phyloP scores from a whole-genome alignment of 495 filamentous ascomycete species.

The Xylaria venustula region DNA sequence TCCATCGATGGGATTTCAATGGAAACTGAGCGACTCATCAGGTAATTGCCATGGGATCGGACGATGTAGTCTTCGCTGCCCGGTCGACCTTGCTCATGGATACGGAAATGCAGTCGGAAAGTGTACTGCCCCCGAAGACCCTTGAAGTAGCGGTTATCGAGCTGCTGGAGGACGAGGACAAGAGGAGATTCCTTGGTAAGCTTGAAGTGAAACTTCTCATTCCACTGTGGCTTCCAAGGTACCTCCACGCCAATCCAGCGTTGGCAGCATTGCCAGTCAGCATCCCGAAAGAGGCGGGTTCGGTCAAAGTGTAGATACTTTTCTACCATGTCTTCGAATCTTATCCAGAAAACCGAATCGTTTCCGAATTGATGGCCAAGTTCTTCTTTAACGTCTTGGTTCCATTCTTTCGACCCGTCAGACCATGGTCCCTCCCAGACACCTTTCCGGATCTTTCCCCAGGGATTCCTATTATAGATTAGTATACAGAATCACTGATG shows the following conservation, averaged over 20 bases:
- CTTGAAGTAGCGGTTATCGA: conserved; percentile 84
- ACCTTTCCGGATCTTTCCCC: conserved; percentile 66
- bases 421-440: conserved; percentile 88
- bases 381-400: conserved; percentile 76
- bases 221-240: conserved; percentile 85
- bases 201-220: conserved; percentile 79
- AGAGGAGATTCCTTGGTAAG: conserved; percentile 67
- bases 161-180: conserved; percentile 82
- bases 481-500: background rate
- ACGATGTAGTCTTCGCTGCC: conserved; percentile 85
- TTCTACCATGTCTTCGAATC: conserved; percentile 78
- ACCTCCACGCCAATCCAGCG: conserved; percentile 86
- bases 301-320: conserved; percentile 84
- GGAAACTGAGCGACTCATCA: conserved; percentile 50
- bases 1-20: conserved; percentile 59
- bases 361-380: conserved; percentile 87
- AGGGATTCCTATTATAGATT: conserved; percentile 62
- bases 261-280: conserved; percentile 79
- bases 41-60: conserved; percentile 72
- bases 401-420: conserved; percentile 95
- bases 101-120: conserved; percentile 83
- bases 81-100: conserved; percentile 65
- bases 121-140: conserved; percentile 79
- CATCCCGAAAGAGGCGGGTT: conserved; percentile 79
- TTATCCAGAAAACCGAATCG: conserved; percentile 74